Conservation (phyloP, 305 asterid genomes). For the Rubia tinctorum region DNA sequence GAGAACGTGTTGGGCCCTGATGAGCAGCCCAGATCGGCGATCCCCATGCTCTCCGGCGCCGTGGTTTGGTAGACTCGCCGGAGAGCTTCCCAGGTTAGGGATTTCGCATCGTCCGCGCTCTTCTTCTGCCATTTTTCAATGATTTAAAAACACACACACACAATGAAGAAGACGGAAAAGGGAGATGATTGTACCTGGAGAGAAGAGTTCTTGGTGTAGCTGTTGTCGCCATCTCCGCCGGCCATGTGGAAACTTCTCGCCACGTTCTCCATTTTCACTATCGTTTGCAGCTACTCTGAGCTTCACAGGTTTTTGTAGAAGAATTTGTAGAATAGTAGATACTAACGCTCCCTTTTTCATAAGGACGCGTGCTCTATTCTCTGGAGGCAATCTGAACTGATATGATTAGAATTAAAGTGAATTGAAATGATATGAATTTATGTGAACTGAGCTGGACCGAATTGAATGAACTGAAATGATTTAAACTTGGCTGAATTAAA, state of each 20-base stretch:
- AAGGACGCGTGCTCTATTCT: too few relatives aligned
- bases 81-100: slow-evolving; percentile 48
- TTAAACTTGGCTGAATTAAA: too few relatives aligned
- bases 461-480: too few relatives aligned
- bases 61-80: slow-evolving; percentile 38
- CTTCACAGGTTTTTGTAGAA: too few relatives aligned
- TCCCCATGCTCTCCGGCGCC: slow-evolving; percentile 61
- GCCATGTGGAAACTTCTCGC: slow-evolving; percentile 77
- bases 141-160: not conserved
- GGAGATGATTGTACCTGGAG: slow-evolving; percentile 55
- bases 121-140: slow-evolving; percentile 26
- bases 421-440: too few relatives aligned
- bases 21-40: slow-evolving; percentile 93
- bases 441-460: too few relatives aligned
- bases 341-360: too few relatives aligned
- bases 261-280: slow-evolving; percentile 36
- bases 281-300: too few relatives aligned
- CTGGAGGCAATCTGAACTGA: too few relatives aligned
- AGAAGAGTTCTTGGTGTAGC: slow-evolving; percentile 70
- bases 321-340: too few relatives aligned
- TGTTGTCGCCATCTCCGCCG: slow-evolving; percentile 65
- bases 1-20: slow-evolving; percentile 81
- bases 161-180: not conserved
- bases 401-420: too few relatives aligned
- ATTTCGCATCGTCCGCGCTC: slow-evolving; percentile 40